Evolutionary conservation across 2,329 filamentous ascomycete genomes (phyloP), one percentile per base, ranked within the genome.

Genomic region (Hypomyces rosellus): DNA sequence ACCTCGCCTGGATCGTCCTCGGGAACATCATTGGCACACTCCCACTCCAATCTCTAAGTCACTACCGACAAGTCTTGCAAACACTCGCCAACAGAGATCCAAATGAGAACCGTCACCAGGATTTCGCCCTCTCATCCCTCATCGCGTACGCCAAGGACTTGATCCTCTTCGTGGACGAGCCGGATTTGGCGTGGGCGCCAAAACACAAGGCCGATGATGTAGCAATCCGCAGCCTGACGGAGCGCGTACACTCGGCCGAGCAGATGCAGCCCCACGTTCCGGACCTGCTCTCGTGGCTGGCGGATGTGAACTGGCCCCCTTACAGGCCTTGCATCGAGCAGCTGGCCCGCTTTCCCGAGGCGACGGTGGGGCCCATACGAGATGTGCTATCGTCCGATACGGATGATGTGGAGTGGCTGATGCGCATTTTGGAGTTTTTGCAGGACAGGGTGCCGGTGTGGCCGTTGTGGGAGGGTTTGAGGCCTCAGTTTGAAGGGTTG

Each of bases 291-390:
- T 36, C 7, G 39, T 52, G 50, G 50, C 25, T 46, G 15, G 41
- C 46, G 8, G 50, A 52, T 22, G 6, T 2, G n/a, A 52, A 52
- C 14, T 52, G 50, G 50, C 50, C 50, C 16, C 46, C 47, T 5
- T 46, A 20, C 12, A 8, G 11, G 3, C 41, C 25, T 12, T 45
- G 50, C 6, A 6, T 42, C 9, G 34, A 49, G 37, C 50, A 52
- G 37, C 47, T 52, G 8, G 46, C 46, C 11, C 41, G 50, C 12
- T 52, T 52, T 20, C 50, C 50, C 3, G 50, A 52, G 33, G 36
- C 46, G 25, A 44, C 41, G 9, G 36, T 52, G 34, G 47, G 22
- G 13, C 46, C 46, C 11, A 49, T 52, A 20, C 43, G 34, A 33
- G 34, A 52, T 4, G 18, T 45, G n/a, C 34, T 52, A 12, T 6